Base-by-base conservation (phyloP, 257 asterid species). In the Apocynum venetum region DNA sequence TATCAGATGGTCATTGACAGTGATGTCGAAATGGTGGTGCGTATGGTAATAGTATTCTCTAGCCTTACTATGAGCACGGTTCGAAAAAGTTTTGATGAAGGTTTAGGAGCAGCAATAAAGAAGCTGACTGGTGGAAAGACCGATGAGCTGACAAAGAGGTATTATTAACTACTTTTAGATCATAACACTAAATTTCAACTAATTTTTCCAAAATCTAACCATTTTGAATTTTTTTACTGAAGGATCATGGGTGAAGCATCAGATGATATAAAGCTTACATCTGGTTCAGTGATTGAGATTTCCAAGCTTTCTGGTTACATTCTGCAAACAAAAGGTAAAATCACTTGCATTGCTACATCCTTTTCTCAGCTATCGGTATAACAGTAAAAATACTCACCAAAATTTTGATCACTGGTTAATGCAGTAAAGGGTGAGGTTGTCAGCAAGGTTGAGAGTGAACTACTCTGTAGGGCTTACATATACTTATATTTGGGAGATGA, bases 181-280 rank as follows among this genome's bases (percentile, higher is more conserved):
- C 52, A 71, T 48, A 56, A 59, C 31, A 19, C 35, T 19, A 35
- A 36, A 11, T 40, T 51, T 48, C 40, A 12, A 5, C 47, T 40
- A 2, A 40, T 73, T 56, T 56, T 53, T 2, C 8, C 19, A 14
- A 60, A 59, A 41, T 73, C 43, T 81, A 77, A 84, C 71, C 66
- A 52, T 68, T 40, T 72, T 67, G 73, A 76, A 76, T 82, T 1
- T 77, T 49, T 80, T 73, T 63, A 36, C 35, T 84, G 38, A 82
- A 92, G 95, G 91, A 78, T 92, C 68, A 90, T 91, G 92, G 95
- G 96, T 71, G 93, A 90, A 78, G 87, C 90, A 75, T 85, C 90
- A 1, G 91, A 88, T 53, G 92, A 89, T 60, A 87, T 88, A 80
- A 89, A 89, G 86, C 92, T 92, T 49, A 75, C 85, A 47, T 84